Base-by-base conservation (phyloP, 2,329 filamentous ascomycete genomes). In the Apiospora hydei region DNA sequence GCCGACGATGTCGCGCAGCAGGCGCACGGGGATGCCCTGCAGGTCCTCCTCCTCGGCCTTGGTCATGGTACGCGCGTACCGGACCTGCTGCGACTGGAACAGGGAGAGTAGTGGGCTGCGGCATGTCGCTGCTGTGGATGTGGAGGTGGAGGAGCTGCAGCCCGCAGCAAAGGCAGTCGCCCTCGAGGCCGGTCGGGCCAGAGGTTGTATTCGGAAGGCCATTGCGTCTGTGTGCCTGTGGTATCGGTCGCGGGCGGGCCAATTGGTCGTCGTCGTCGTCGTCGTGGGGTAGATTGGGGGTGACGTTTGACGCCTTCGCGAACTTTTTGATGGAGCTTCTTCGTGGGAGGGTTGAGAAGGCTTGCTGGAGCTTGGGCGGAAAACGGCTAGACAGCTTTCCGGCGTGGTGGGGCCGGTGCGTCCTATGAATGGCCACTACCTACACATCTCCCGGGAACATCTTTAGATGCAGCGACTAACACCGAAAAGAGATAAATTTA, bases 11-110 rank as follows among this genome's bases (percentile, higher is more conserved):
- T 85, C 82, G 70, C 80, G 73, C 11, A 85, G 78, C 73, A 86
- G 78, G 34, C 84, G 83, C 76, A 86, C 84, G 26, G 84, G 79
- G 16, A 85, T 83, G 72, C 84, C 84, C 72, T 82, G 77, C 38
- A 80, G 76, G 72, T 84, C 82, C 68, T 80, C 78, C 53, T 80
- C 78, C 70, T 81, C 80, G 72, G 80, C 77, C 67, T 79, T 78
- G 68, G 77, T 82, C 74, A 81, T 69, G 68, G 68, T 57, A 34
- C 68, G 68, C 47, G 46, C 47, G 46, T 69, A 53, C 49, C 68
- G 68, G 30, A 69, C 68, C 34, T 51, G 30, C 67, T 69, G 67
- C 16, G 30, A 26, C 26, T 13, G 67, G 26, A 46, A 44, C 13
- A 44, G 3, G 44, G 43, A 53, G 13, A 51, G n/a, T 6, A 38